These are phyloP conservation scores for Phytophthora syringae DNA, from an alignment of 352 stramenopile species.

Conservation along the genomic window DNA sequence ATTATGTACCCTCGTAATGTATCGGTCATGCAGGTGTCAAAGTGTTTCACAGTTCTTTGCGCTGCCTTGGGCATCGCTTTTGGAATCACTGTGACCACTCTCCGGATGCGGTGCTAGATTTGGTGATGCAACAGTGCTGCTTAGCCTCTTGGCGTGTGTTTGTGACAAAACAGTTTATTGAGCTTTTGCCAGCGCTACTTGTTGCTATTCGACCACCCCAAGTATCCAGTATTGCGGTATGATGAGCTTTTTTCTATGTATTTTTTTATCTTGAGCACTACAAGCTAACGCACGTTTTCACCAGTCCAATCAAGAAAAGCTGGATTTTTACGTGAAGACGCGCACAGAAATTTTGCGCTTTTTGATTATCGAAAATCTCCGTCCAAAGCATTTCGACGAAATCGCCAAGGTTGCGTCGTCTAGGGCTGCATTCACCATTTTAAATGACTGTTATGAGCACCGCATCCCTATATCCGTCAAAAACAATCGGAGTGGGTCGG, in stretches of 20 bases:
- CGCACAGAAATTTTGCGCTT: conserved; percentile 62
- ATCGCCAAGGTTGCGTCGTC: conserved; percentile 56
- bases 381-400: conserved; percentile 55
- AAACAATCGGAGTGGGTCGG: conserved; percentile 11
- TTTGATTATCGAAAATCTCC: conserved; percentile 57
- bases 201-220: conserved; percentile 72
- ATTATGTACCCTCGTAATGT: background rate
- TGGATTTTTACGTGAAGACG: conserved; percentile 68
- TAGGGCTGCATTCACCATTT: conserved; percentile 71
- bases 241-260: conserved; percentile 10
- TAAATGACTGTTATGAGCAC: conserved; percentile 82
- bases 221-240: conserved; percentile 44
- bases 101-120: conserved; percentile 64
- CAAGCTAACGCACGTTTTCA: conserved; percentile 13
- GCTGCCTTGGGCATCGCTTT: conserved; percentile 80
- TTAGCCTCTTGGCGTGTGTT: conserved; percentile 70
- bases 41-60: conserved; percentile 82
- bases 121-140: conserved; percentile 76
- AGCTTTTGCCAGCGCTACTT: conserved; percentile 72
- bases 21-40: conserved; percentile 59
- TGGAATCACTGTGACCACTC: conserved; percentile 86
- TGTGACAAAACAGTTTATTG: conserved; percentile 84
- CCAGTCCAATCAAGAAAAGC: conserved; percentile 53
- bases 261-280: background rate
- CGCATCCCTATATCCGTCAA: conserved; percentile 36